Evolutionary conservation across 2,329 filamentous ascomycete species (phyloP).

Genomic region (Aotearoamyces nothofagi): DNA sequence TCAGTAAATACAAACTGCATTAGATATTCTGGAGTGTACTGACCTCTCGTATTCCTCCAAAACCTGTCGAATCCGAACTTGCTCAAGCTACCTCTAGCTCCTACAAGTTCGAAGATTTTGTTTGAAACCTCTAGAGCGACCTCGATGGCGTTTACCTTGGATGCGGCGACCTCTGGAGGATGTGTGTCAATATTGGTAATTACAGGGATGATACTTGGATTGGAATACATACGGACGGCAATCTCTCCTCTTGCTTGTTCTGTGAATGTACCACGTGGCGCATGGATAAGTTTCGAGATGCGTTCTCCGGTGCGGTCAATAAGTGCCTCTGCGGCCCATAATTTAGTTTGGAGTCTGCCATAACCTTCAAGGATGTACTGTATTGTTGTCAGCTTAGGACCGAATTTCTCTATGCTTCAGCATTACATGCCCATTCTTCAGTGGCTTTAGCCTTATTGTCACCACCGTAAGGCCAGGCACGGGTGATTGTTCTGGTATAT

Average conservation of each 20-base stretch:
- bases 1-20: no score
- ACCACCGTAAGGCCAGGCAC: constrained; percentile 2
- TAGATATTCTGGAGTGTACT: no score
- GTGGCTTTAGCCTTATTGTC: constrained; percentile 2
- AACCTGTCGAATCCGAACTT: constrained; percentile 2
- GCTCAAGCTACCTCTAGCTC: constrained; percentile 2
- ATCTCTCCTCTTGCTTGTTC: neutral
- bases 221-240: constrained; percentile 2
- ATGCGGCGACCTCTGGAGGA: constrained; percentile 1
- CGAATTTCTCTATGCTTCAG: neutral
- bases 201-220: neutral
- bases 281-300: constrained; percentile 2
- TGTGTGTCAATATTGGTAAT: neutral
- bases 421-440: constrained; percentile 2
- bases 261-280: neutral
- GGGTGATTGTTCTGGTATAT: constrained; percentile 1
- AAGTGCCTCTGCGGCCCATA: constrained; percentile 1
- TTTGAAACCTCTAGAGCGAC: neutral
- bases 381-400: neutral
- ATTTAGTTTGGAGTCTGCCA: constrained; percentile 2
- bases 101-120: constrained; percentile 2
- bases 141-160: constrained; percentile 2
- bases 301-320: neutral
- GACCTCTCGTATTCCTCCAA: constrained; percentile 2
- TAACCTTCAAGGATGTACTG: constrained; percentile 2